phyloP scores from a whole-genome alignment of 2,329 filamentous ascomycete genomes.

The Fusarium metavorans region DNA sequence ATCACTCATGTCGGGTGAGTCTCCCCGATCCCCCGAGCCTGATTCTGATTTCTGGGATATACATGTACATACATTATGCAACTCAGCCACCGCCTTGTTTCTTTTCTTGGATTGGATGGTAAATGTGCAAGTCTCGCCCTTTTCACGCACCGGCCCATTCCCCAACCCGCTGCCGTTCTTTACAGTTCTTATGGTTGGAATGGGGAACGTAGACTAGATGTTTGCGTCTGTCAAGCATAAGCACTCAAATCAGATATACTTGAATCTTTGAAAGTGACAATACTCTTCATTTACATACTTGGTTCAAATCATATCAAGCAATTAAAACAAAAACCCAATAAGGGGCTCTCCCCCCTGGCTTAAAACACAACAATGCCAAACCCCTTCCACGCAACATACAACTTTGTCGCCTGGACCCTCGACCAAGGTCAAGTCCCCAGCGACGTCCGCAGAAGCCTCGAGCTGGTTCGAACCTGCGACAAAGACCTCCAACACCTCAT shows the following conservation, averaged over 20 bases:
- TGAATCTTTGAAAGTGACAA: neutral
- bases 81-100: conserved; percentile 11
- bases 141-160: neutral
- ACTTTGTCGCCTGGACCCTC: conserved; percentile 30
- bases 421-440: conserved; percentile 44
- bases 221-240: neutral
- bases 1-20: neutral
- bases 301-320: neutral
- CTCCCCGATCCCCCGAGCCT: conserved; percentile 4
- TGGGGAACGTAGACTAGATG: neutral
- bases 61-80: neutral
- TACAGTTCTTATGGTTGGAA: neutral
- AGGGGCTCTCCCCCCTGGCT: neutral
- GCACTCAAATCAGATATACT: neutral
- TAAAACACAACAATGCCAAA: conserved; percentile 14
- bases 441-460: conserved; percentile 45
- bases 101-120: neutral
- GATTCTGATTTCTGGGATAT: neutral
- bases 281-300: neutral
- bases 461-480: conserved; percentile 49
- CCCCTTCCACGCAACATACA: conserved; percentile 25
- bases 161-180: neutral
- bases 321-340: neutral
- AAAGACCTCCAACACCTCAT: conserved; percentile 50
- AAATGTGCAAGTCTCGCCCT: neutral